Percentiles rank a stretch among this genome's conserved stretches.
Conservation (phyloP, 148 eudicot genomes). For the Cornus kousa region DNA sequence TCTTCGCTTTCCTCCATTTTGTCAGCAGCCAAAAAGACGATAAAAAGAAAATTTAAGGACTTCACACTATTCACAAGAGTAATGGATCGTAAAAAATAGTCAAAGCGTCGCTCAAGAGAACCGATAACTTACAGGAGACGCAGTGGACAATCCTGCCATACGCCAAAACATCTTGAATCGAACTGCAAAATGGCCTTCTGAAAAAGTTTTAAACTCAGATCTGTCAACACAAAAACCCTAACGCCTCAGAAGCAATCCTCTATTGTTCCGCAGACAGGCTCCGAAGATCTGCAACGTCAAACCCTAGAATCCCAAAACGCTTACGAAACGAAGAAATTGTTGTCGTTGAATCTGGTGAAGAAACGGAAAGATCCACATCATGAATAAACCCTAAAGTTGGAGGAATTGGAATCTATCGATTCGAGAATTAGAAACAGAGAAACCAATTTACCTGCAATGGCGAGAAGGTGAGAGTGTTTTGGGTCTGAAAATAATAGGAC, state of each 20-base stretch:
- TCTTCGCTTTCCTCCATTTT: background rate
- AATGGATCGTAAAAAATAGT: background rate
- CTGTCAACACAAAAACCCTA: constrained; percentile 18
- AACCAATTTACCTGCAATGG: constrained; percentile 5
- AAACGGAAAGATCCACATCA: background rate
- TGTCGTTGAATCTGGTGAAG: constrained; percentile 2
- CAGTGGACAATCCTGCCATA: constrained; percentile 91
- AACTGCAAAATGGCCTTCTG: constrained; percentile 10
- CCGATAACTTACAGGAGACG: constrained; percentile 67
- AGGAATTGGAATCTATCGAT: constrained; percentile 9
- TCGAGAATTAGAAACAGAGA: background rate
- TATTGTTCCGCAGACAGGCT: background rate
- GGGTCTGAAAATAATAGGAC: background rate
- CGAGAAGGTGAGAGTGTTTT: constrained; percentile 5
- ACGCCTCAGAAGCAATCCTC: background rate
- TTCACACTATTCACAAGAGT: background rate
- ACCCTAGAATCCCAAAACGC: constrained; percentile 5
- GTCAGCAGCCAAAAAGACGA: constrained; percentile 1
- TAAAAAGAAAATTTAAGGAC: background rate
- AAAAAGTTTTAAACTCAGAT: constrained; percentile 28
- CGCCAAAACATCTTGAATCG: constrained; percentile 82
- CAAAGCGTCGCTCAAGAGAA: background rate
- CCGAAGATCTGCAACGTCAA: background rate
- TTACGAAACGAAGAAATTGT: background rate
- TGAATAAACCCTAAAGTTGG: constrained; percentile 3